A percentile compares a stretch with the other conserved stretches of the same genome.
Conservation (phyloP, 176 grass and related monocot species). For the Cymbopogon citratus region DNA sequence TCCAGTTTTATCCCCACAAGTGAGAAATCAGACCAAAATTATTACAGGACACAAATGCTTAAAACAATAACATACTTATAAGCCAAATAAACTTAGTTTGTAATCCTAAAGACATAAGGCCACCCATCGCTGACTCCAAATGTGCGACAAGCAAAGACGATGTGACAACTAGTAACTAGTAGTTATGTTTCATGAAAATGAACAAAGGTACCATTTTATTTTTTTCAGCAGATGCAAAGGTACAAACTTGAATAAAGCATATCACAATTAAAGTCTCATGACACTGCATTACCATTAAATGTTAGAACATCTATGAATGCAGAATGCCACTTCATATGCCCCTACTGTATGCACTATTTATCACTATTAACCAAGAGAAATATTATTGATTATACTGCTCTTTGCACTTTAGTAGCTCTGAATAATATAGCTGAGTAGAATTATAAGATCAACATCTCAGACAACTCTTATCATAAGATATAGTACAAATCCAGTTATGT, state of each 20-base stretch:
- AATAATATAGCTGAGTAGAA: no score
- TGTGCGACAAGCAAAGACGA: neutral
- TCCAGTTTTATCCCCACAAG: neutral
- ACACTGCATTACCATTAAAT: neutral
- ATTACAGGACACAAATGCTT: neutral
- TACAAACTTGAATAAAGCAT: neutral
- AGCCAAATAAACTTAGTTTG: neutral
- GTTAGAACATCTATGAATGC: neutral
- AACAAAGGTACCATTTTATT: neutral
- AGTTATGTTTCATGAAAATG: neutral
- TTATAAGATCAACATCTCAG: no score
- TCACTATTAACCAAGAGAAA: neutral
- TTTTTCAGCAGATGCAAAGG: neutral
- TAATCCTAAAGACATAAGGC: neutral
- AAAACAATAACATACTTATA: neutral
- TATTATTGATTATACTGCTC: neutral
- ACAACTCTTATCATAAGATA: no score
- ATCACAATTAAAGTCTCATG: neutral
- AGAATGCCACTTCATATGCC: neutral
- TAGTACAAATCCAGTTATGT: no score
- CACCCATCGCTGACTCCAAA: neutral
- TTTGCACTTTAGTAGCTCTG: no score
- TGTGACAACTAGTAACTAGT: neutral
- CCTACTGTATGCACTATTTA: neutral
- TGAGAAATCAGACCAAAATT: neutral